These are phyloP conservation scores for Clarireedia homoeocarpa DNA, from an alignment of 2,329 filamentous ascomycete genomes.

Conservation along the genomic window DNA sequence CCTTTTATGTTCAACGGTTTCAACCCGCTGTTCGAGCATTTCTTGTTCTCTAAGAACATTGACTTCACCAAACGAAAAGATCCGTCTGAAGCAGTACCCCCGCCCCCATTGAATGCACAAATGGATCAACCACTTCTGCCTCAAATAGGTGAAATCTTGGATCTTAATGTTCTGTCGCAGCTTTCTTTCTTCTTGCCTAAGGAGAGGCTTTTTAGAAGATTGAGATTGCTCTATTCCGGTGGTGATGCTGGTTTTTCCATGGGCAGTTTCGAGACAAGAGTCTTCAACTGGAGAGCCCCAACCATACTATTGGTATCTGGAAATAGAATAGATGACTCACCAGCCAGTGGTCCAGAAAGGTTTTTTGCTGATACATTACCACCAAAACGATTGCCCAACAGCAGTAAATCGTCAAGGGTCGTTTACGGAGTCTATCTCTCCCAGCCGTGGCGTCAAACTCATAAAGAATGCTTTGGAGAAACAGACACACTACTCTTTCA, in stretches of 20 bases:
- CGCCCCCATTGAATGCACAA: conserved; percentile 14
- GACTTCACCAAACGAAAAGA: conserved; percentile 43
- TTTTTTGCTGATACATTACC: conserved; percentile 55
- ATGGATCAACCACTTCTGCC: conserved; percentile 37
- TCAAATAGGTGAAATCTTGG: conserved; percentile 53
- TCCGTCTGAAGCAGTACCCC: conserved; percentile 13
- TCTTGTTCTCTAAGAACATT: conserved; percentile 65
- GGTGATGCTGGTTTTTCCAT: conserved; percentile 67
- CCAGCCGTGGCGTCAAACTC: conserved; percentile 61
- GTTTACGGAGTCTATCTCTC: conserved; percentile 62
- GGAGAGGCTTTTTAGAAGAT: conserved; percentile 53
- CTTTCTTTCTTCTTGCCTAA: conserved; percentile 66
- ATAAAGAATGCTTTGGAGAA: conserved; percentile 61
- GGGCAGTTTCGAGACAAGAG: conserved; percentile 66
- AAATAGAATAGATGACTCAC: conserved; percentile 44
- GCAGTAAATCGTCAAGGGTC: conserved; percentile 43
- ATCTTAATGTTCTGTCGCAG: conserved; percentile 57
- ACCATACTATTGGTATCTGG: conserved; percentile 66
- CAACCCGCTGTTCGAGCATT: conserved; percentile 63
- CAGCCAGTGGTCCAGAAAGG: conserved; percentile 43
- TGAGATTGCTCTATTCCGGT: conserved; percentile 63
- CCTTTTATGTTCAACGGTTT: conserved; percentile 63
- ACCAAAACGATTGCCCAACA: conserved; percentile 49
- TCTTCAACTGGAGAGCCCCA: conserved; percentile 71
- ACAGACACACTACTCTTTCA: conserved; percentile 60